Evolutionary conservation across 2,329 filamentous ascomycete species (phyloP).

Genomic region (Paraphoma chrysanthemicola): DNA sequence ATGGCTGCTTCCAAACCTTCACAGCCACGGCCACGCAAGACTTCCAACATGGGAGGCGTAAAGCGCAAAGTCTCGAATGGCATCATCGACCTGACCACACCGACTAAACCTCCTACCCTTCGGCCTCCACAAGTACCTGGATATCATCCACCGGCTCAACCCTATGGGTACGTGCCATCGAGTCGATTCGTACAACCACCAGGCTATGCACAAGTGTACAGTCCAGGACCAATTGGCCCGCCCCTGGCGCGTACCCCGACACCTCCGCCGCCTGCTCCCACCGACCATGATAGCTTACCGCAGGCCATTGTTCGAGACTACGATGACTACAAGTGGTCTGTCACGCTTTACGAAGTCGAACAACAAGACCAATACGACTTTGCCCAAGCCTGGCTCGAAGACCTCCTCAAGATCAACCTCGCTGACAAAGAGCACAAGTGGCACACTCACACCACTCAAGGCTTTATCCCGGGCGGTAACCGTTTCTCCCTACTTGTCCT

Average conservation of each 20-base stretch:
- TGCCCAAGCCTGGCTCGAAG: conserved; percentile 15
- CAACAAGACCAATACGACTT: conserved; percentile 7
- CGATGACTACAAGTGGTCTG: conserved; percentile 29
- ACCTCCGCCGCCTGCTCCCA: background rate
- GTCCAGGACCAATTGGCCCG: too few species aligned
- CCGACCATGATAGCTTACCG: conserved; percentile 2
- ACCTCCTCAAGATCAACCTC: background rate
- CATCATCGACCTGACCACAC: background rate
- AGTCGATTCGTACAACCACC: background rate
- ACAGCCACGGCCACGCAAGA: background rate
- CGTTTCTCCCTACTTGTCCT: conserved; percentile 31
- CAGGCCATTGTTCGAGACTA: conserved; percentile 28
- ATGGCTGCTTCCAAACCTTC: background rate
- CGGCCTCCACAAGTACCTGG: background rate
- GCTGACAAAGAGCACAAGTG: conserved; percentile 5
- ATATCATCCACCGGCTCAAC: background rate
- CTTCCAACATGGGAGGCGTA: background rate
- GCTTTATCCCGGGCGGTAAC: conserved; percentile 32
- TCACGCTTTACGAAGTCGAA: conserved; percentile 27
- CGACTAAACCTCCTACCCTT: conserved; percentile 1
- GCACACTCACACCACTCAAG: conserved; percentile 20
- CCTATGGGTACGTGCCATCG: background rate
- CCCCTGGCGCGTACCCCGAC: background rate
- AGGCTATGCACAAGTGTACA: background rate
- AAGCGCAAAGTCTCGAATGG: background rate